Evolutionary conservation across 305 asterid genomes (phyloP), one percentile per base, ranked within the genome.

Genomic region (Solanum aculeatissimum): DNA sequence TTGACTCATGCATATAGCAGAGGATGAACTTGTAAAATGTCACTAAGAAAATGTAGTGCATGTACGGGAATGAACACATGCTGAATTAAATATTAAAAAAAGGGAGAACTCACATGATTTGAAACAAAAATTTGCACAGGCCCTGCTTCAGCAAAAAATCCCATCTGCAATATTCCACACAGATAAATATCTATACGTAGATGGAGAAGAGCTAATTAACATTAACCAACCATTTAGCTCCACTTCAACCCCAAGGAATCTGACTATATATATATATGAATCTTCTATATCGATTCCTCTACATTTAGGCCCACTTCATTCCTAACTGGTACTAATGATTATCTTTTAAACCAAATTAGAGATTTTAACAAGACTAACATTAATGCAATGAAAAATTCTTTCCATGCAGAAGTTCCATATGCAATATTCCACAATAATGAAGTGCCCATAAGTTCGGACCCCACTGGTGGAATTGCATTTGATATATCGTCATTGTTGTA

Each of bases 61-160:
- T 29, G 15, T 25, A 45, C 47, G 42, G 4, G 42, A 49, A 47
- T 9, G 58, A 38, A 18, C 82, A 75, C 9, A 10, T 75, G 23
- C 12, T 49, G 63, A 43, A 49, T 40, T 15, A 49, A 75, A 75
- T 18, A 75, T 27, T 27, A 6, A 16, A 49, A 29, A 9, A 25
- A 16, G 6, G 18, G 16, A 63, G 51, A 49, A 88, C 99, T 92
- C 85, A 95, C 99, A 83, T 97, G 99, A 89, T 92, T 94, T 10
- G 98, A 95, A 68, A 97, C 98, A 54, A 97, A 97, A 57, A 94
- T 93, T 84, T 95, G 99, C 63, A 97, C 99, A 0, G 98, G 99
- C 18, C 99, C 99, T 10, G 98, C 98, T 89, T 96, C 97, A 53
- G 98, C 98, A 10, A 97, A 97, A 83, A 97, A 95, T 1, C 98